Evolutionary conservation across 1,284 basidiomycete genomes (phyloP).

Genomic region (Lentinus polychrous): DNA sequence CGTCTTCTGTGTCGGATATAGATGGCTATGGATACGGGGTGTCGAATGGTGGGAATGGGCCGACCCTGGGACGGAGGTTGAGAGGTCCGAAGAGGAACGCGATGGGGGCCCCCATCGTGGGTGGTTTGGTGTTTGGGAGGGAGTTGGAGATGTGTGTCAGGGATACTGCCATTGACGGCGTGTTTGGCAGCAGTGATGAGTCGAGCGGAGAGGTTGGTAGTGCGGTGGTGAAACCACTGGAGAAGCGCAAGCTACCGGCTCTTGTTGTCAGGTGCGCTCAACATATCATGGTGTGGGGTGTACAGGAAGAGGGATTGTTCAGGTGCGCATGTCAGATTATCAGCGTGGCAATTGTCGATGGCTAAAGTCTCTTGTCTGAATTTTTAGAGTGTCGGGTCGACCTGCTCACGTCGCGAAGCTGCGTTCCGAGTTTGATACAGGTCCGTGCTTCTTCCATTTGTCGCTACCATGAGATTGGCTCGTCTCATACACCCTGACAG

Average conservation of each 20-base stretch:
- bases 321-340: constrained; percentile 51
- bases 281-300: constrained; percentile 73
- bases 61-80: constrained; percentile 47
- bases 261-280: constrained; percentile 74
- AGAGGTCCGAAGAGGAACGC: constrained; percentile 42
- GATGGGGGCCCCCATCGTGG: constrained; percentile 26
- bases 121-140: constrained; percentile 60
- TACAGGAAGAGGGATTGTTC: constrained; percentile 80
- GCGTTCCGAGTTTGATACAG: constrained; percentile 78
- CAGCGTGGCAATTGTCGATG: too few species aligned
- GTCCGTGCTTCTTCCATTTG: constrained; percentile 33
- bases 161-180: constrained; percentile 48
- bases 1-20: constrained; percentile 43
- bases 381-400: constrained; percentile 61
- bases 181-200: constrained; percentile 12
- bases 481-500: constrained; percentile 35
- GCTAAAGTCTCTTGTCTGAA: constrained; percentile 16
- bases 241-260: constrained; percentile 58
- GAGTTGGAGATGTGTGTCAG: constrained; percentile 49
- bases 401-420: constrained; percentile 70
- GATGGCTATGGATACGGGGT: constrained; percentile 30
- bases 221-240: constrained; percentile 28
- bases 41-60: constrained; percentile 30
- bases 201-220: constrained; percentile 16
- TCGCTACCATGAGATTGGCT: neutral